phyloP scores from a whole-genome alignment of 169 alveolate species.

The Plasmodium yoelii region DNA sequence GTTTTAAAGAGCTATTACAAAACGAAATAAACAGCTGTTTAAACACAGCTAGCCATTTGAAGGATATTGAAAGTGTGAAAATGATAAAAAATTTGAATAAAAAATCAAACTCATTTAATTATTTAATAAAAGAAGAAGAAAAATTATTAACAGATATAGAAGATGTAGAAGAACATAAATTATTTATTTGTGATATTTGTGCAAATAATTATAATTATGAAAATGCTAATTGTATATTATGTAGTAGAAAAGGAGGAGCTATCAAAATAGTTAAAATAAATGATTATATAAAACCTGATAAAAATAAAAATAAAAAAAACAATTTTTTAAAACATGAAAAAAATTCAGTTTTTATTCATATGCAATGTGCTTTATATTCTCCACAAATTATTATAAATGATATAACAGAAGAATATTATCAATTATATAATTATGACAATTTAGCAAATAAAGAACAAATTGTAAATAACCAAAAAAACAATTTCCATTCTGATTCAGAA shows the following conservation, averaged over 20 bases:
- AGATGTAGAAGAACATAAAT: conserved; percentile 43
- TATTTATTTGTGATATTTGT: conserved; percentile 72
- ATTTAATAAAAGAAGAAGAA: conserved; percentile 27
- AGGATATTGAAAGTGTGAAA: conserved; percentile 3
- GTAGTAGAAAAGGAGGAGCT: conserved; percentile 75
- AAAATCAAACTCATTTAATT: not conserved
- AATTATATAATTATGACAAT: conserved; percentile 66
- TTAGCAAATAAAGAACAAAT: conserved; percentile 7
- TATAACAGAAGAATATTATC: conserved; percentile 65
- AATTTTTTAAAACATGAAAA: conserved; percentile 43
- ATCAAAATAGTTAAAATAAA: conserved; percentile 37
- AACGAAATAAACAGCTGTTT: conserved; percentile 31
- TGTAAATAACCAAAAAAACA: conserved; percentile 8
- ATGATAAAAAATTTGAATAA: conserved; percentile 28
- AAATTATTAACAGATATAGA: conserved; percentile 56
- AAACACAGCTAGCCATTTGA: conserved; percentile 13
- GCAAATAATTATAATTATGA: conserved; percentile 64
- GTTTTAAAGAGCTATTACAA: conserved; percentile 17
- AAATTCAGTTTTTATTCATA: conserved; percentile 54
- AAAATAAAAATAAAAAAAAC: conserved; percentile 46
- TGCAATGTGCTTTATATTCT: conserved; percentile 68
- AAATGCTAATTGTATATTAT: conserved; percentile 59
- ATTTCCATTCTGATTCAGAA: conserved; percentile 43
- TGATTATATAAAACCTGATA: conserved; percentile 36
- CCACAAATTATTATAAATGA: conserved; percentile 64